Conservation (phyloP, 108 stramenopile species). For the Cyclotella kingstonii region DNA sequence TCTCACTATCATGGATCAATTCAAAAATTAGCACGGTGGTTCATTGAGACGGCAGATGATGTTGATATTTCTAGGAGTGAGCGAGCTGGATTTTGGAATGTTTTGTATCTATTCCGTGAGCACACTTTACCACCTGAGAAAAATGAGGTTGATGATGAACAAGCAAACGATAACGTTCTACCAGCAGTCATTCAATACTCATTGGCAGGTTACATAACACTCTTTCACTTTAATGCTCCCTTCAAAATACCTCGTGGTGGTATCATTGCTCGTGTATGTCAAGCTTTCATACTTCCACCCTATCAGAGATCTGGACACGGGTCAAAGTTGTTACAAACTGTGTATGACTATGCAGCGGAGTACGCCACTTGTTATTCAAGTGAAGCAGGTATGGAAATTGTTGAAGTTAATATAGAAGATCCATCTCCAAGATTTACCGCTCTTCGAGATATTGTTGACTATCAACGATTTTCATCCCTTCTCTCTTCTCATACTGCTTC, state of each 20-base stretch:
- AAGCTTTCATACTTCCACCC: conserved; percentile 45
- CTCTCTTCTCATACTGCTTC: not conserved
- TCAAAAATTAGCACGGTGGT: conserved; percentile 41
- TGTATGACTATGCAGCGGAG: conserved; percentile 39
- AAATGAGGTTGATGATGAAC: not conserved
- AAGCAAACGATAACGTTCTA: not conserved
- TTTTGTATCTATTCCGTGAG: conserved; percentile 41
- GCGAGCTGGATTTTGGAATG: conserved; percentile 42
- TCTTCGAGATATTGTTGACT: conserved; percentile 43
- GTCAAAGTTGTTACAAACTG: conserved; percentile 26
- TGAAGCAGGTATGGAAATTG: conserved; percentile 28
- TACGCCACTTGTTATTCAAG: not conserved
- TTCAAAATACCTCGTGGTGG: conserved; percentile 78
- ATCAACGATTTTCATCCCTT: conserved; percentile 21
- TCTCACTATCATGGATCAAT: conserved; percentile 40
- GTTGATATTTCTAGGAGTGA: conserved; percentile 38
- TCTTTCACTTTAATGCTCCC: conserved; percentile 70
- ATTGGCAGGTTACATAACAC: conserved; percentile 49
- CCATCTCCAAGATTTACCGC: conserved; percentile 48
- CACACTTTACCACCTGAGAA: conserved; percentile 5
- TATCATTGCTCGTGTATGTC: conserved; percentile 53
- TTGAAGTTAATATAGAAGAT: conserved; percentile 55
- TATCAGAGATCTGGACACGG: conserved; percentile 54
- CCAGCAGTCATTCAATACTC: conserved; percentile 3
- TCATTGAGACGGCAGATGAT: conserved; percentile 53